phyloP scores from a whole-genome alignment of 2,329 filamentous ascomycete species.

The Pezicula radicicola region DNA sequence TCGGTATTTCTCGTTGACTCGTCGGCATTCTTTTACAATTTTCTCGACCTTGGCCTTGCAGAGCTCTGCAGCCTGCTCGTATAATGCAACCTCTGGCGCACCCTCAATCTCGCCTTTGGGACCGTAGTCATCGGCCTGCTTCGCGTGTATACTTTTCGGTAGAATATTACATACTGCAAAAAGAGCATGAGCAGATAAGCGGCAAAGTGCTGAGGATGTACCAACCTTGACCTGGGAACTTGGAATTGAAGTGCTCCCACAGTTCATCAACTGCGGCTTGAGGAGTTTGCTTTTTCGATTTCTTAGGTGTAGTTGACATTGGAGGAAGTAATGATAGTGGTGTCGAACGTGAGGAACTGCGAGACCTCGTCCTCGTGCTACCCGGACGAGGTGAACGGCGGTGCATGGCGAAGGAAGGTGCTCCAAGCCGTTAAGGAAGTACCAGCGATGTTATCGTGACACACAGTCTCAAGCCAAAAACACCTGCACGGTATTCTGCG shows the following conservation, averaged over 20 bases:
- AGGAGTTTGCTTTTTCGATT: constrained; percentile 53
- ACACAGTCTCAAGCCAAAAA: too few relatives aligned
- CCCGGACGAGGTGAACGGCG: too few relatives aligned
- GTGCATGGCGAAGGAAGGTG: too few relatives aligned
- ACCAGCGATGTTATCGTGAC: too few relatives aligned
- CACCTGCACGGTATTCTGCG: too few relatives aligned
- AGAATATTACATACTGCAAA: constrained; percentile 61
- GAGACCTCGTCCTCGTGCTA: too few relatives aligned
- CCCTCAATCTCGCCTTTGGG: constrained; percentile 51
- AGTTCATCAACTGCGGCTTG: constrained; percentile 70
- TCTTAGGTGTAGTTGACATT: constrained; percentile 7
- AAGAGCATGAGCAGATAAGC: not conserved
- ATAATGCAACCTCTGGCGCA: constrained; percentile 61
- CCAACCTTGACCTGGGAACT: constrained; percentile 65
- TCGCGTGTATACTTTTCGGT: constrained; percentile 64
- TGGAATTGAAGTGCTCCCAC: constrained; percentile 70
- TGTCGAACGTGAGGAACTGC: too few relatives aligned
- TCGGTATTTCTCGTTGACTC: constrained; percentile 81
- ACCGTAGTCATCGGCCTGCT: constrained; percentile 54
- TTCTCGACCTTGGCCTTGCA: constrained; percentile 64
- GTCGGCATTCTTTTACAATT: constrained; percentile 63
- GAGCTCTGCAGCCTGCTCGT: constrained; percentile 66
- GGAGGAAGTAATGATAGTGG: too few relatives aligned
- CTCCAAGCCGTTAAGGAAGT: too few relatives aligned
- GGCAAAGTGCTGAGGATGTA: not conserved